Evolutionary conservation across 2,329 filamentous ascomycete genomes (phyloP).

Genomic region (Sarocladiaceae sp.): DNA sequence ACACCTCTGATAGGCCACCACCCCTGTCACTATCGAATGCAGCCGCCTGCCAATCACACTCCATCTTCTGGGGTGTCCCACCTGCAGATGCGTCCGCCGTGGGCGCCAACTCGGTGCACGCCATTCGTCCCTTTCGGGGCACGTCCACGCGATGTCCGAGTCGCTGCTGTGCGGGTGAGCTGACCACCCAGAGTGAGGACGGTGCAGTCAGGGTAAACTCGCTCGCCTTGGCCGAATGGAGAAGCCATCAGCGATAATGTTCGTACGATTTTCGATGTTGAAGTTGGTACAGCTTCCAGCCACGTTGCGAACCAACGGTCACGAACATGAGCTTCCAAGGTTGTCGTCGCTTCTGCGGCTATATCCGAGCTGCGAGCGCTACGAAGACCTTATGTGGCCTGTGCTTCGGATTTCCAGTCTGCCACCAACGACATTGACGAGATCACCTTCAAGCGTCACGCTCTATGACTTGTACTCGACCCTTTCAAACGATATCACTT

Average conservation of each 20-base stretch:
- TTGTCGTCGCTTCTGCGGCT: neutral
- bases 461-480: too few relatives aligned
- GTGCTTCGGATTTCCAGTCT: neutral
- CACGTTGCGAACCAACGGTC: neutral
- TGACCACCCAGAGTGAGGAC: neutral
- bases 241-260: neutral
- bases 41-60: slow-evolving; percentile 2
- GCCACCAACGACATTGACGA: neutral
- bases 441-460: neutral
- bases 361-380: neutral
- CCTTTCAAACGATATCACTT: too few relatives aligned
- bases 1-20: neutral
- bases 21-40: neutral
- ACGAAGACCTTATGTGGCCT: neutral
- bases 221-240: neutral
- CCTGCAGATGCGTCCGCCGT: slow-evolving; percentile 8
- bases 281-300: neutral
- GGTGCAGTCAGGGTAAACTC: neutral
- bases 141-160: neutral
- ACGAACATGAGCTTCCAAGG: too few relatives aligned
- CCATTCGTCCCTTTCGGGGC: slow-evolving; percentile 3
- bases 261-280: neutral
- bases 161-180: neutral
- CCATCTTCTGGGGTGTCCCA: neutral
- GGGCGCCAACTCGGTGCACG: slow-evolving; percentile 5